A percentile compares a stretch with the other conserved stretches of the same genome.
These are phyloP conservation scores for Populus simonii DNA, from an alignment of 345 rosid genomes.

Conservation along the genomic window DNA sequence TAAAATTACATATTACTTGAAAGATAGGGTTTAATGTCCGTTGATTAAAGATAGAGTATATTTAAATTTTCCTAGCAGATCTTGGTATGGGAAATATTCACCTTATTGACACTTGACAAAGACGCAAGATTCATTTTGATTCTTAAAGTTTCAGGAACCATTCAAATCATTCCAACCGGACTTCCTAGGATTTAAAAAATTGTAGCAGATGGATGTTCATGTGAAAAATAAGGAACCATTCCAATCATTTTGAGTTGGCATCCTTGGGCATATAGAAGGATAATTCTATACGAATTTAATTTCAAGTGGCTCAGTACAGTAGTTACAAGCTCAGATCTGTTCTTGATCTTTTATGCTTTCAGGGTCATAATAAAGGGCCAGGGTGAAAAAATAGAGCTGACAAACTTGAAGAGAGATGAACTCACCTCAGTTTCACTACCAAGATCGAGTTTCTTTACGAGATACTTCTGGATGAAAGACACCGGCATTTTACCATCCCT, in stretches of 20 bases:
- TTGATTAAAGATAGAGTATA: neutral
- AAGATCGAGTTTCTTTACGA: slow-evolving; percentile 69
- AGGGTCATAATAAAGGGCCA: neutral
- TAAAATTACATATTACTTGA: neutral
- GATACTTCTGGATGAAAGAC: slow-evolving; percentile 80
- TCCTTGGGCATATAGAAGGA: neutral
- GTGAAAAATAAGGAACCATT: no score
- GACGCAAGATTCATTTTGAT: neutral
- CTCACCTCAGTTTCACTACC: slow-evolving; percentile 69
- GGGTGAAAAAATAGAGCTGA: neutral
- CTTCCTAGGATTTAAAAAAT: neutral
- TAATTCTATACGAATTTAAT: neutral
- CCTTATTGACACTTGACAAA: neutral
- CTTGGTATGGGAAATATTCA: neutral
- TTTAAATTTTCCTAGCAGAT: neutral
- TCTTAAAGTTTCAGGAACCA: neutral
- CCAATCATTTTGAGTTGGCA: no score
- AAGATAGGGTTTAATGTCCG: neutral
- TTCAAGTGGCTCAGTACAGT: neutral
- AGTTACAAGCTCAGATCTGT: neutral
- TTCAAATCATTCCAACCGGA: neutral
- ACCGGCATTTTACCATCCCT: slow-evolving; percentile 82
- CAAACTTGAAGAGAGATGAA: neutral
- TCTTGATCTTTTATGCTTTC: neutral
- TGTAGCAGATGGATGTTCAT: no score